Evolutionary conservation across 176 grass and related monocot genomes (phyloP), one percentile per base, ranked within the genome.

Genomic region (Elaeis guineensis): DNA sequence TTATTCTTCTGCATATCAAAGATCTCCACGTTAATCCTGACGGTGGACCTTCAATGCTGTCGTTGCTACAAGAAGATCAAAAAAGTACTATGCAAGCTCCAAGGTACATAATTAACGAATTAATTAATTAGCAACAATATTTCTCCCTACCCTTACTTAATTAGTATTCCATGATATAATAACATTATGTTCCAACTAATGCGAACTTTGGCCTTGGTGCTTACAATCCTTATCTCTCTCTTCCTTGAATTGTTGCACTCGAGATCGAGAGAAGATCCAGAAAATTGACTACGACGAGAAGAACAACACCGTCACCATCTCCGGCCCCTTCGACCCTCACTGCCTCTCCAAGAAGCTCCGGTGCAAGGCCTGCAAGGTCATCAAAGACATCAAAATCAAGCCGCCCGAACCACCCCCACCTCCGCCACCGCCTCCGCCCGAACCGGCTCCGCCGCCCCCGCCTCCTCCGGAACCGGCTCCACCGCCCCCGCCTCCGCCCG

Each of bases 341-440:
- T 75, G 64, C 54, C 79, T 95, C 17, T 52, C 78, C 22, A 80
- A 89, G 21, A 95, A 89, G 85, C 81, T 95, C 9, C 78, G 90
- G 64, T 86, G 85, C 69, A 95, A 89, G 62, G 85, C 85, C 9
- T 89, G 90, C 76, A 95, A 89, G 78, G 78, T 95, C 69, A 95
- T 95, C 76, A 89, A 89, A 69, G 75, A 95, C 49, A 89, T 89
- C 69, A 80, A 95, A 67, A 82, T 95, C 78, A 66, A 0, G 3
- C 86, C 80, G 0, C 67, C 85, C 0, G 70, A 78, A 5, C 73
- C 75, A 3, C 78, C 80, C 8, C 58, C 72, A n/a, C 15, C 29
- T 1, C 62, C 63, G 0, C 25, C 76, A 0, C 75, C 64, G 0
- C 20, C 17, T 0, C 26, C 18, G 1, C 59, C 54, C 5, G 49